phyloP scores from a whole-genome alignment of 2,329 filamentous ascomycete genomes.

The Trichoderma cornu-damae region DNA sequence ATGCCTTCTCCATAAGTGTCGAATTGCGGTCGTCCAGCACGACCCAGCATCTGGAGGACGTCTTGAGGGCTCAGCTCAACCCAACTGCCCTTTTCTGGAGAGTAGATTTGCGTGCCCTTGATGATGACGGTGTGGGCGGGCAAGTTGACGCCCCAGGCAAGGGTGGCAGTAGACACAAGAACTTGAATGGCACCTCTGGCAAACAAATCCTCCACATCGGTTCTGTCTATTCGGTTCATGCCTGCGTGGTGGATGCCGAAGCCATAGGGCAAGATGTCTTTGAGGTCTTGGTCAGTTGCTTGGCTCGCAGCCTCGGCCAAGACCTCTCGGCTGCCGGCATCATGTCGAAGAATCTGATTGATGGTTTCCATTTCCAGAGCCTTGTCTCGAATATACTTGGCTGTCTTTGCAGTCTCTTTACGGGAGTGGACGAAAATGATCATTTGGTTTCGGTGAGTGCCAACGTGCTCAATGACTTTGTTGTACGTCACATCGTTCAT shows the following conservation, averaged over 20 bases:
- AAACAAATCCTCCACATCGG: constrained; percentile 91
- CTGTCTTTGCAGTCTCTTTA: constrained; percentile 97
- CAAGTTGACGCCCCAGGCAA: constrained; percentile 98
- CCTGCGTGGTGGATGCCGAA: constrained; percentile 98
- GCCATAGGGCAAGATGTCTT: constrained; percentile 90
- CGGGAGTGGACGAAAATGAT: constrained; percentile 97
- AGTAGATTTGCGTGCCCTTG: constrained; percentile 97
- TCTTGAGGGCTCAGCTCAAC: constrained; percentile 96
- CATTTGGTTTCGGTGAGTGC: constrained; percentile 92
- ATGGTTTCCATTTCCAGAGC: constrained; percentile 96
- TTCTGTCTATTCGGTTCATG: constrained; percentile 92
- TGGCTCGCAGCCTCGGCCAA: constrained; percentile 77
- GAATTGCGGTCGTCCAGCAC: constrained; percentile 92
- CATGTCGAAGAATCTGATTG: constrained; percentile 86
- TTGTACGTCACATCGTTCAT: constrained; percentile 99
- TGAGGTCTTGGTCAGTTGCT: constrained; percentile 80
- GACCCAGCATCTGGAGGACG: constrained; percentile 96
- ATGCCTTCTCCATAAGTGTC: constrained; percentile 98
- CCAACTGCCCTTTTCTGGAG: constrained; percentile 97
- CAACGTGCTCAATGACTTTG: constrained; percentile 94
- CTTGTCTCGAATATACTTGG: constrained; percentile 92
- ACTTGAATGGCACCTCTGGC: constrained; percentile 88
- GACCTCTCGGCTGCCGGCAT: constrained; percentile 86
- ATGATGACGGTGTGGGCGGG: constrained; percentile 98
- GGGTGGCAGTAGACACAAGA: constrained; percentile 92